These are phyloP conservation scores for Entamoeba histolytica DNA, from an alignment of 208 protist genomes.

Conservation along the genomic window DNA sequence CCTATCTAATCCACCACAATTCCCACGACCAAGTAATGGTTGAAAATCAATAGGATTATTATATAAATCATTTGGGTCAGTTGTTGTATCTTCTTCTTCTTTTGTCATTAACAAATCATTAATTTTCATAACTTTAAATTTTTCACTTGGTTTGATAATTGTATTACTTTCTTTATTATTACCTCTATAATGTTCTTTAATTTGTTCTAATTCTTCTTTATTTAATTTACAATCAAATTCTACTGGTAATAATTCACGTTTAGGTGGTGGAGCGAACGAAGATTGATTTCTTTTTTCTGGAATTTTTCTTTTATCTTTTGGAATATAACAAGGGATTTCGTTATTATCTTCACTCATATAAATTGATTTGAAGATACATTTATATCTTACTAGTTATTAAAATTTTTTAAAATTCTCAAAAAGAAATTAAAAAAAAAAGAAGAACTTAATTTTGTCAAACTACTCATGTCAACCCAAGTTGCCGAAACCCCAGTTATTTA, in stretches of 20 bases:
- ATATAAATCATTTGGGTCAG: neutral
- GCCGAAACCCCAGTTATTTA: neutral
- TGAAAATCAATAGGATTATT: neutral
- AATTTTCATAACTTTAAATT: neutral
- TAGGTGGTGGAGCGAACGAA: neutral
- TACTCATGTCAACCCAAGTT: neutral
- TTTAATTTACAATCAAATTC: neutral
- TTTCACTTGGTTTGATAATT: neutral
- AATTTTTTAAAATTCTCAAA: too few relatives aligned
- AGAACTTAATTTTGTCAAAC: too few relatives aligned
- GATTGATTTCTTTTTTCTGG: too few relatives aligned
- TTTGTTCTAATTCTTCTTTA: neutral
- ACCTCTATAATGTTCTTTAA: neutral
- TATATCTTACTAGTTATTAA: too few relatives aligned
- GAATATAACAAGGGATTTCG: neutral
- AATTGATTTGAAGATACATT: too few relatives aligned
- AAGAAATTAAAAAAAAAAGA: too few relatives aligned
- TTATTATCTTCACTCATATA: too few relatives aligned
- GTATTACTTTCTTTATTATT: neutral
- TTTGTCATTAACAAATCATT: neutral
- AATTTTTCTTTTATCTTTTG: neutral
- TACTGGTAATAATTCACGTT: neutral
- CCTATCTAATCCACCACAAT: neutral
- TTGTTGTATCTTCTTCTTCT: neutral
- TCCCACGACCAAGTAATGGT: neutral